Base-by-base conservation (phyloP, 1,139 yeast species). In the Blastobotrys persicus region DNA sequence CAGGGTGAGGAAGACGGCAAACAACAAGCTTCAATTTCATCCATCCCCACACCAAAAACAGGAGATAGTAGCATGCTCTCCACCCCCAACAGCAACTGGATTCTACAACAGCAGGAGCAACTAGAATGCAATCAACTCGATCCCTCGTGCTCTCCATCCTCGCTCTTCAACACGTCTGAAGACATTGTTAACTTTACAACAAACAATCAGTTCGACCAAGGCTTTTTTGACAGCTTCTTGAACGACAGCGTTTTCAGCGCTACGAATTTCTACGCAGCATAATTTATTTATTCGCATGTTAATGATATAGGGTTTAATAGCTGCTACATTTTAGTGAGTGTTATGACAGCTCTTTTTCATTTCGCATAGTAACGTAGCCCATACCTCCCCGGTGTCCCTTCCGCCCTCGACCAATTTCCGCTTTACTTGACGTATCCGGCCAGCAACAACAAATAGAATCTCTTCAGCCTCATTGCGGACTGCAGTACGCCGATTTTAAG, bases 81-180 rank as follows among this genome's bases (percentile, higher is more conserved):
- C 11, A 14, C 39, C 4, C 19, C 17, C 5, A 34, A 34, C 17
- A 17, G 12, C 12, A 14, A 13, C 19, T 34, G 39, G 39, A 4
- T 34, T 5, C 39, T 14, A 17, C 39, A 34, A 17, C 39, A 34
- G 39, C 39, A 34, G 6, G 17, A 34, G 39, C 18, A 17, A 34
- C 18, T n/a, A 20, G 18, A n/a, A 14, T 13, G 13, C 9, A 34
- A 34, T 34, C 9, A 14, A 4, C 20, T 20, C 20, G 4, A 6
- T 23, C 9, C 5, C 28, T 5, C 28, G 9, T 23, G 28, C 28
- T 23, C 28, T 9, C 28, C 28, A 5, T 23, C 28, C 9, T 23
- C 28, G 9, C 28, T 23, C 28, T 23, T 23, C 28, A 23, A 23
- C 9, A 23, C 28, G 28, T 23, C 20, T 6, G 12, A 34, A 9